Evolutionary conservation across 257 asterid genomes (phyloP), one percentile per base, ranked within the genome.

Genomic region (Scutellaria minor): DNA sequence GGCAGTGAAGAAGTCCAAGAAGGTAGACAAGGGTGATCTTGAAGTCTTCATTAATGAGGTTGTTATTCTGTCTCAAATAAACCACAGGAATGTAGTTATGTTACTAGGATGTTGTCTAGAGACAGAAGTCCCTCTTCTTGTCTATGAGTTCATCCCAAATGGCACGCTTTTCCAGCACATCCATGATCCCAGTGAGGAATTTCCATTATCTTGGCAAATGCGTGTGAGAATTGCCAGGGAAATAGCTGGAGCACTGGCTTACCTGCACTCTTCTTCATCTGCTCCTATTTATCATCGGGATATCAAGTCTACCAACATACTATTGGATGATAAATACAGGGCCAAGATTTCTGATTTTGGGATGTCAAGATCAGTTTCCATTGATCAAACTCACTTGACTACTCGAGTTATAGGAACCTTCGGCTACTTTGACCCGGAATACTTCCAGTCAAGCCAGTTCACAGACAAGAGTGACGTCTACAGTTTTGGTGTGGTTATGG

Each of bases 351-450:
- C 83, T 6, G 85, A 81, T 66, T 81, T 81, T 10, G 85, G 82
- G 59, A 81, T 80, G 3, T 81, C 85, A 39, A 74, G 70, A 22
- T 63, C 75, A 1, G 20, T 74, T 47, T 27, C 75, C 5, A 45
- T 77, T 1, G 86, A 82, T 44, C 86, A 79, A 52, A 82, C 86
- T 22, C 86, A 82, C 66, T 27, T 82, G 62, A 82, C 18, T 18
- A 18, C 18, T 0, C 18, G 18, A 18, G 18, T 40, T 1, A 14
- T 71, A 12, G 87, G 85, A 22, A 83, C 87, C 6, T 80, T 83
- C 2, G 87, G 85, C 2, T 80, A 83, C 73, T 70, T 83, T 60
- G 87, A 83, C 75, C 87, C 87, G 0, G 87, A 83, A 51, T 83
- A 83, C 56, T 83, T 79, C 64, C 78, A 57, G 11, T 80, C 85